Base-by-base conservation (phyloP, 2,329 filamentous ascomycete genomes). In the Tolypocladium capitatum region DNA sequence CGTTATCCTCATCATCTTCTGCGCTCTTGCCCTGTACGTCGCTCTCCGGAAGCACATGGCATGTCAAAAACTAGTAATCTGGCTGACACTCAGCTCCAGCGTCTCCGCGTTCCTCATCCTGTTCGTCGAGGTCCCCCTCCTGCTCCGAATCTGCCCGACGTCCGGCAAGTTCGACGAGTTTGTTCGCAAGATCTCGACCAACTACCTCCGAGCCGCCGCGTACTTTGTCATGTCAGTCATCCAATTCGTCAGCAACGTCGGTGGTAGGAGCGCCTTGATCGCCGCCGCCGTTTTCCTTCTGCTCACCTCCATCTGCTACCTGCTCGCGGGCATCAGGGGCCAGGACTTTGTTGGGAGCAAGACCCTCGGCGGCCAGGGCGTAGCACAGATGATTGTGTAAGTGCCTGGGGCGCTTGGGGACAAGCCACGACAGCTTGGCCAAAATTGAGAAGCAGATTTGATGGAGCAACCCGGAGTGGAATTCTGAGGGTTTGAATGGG, bases 341-440 rank as follows among this genome's bases (percentile, higher is more conserved):
- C 87, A 94, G 70, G 84, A 80, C 33, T 94, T 94, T 67, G 81
- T 89, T 55, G 86, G 86, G 51, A 96, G 90, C 76, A 97, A 97
- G 80, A 97, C 91, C 16, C 75, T 98, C 46, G 92, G 92, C 55
- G 92, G 92, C 46, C 84, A 87, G 56, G 91, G 91, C 46, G 85
- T 96, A 56, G 92, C 89, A 52, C 90, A 96, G 73, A 96, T 97
- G 91, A 96, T 97, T 69, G 89, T 97, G 61, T 94, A 74, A 71
- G 57, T 48, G 31, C 16, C 24, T 35, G 9, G 38, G 38, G 9
- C 9, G 2, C 9, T 30, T 5, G 16, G 5, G 9, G 16, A 42
- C 8, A 13, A 7, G 24, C 38, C 18, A 30, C 13, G 16, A 16
- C 9, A 18, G 38, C 24, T 30, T 30, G 24, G 18, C 35, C 35